Evolutionary conservation across 441 rosid genomes (phyloP).

Genomic region (Gossypium davidsonii): DNA sequence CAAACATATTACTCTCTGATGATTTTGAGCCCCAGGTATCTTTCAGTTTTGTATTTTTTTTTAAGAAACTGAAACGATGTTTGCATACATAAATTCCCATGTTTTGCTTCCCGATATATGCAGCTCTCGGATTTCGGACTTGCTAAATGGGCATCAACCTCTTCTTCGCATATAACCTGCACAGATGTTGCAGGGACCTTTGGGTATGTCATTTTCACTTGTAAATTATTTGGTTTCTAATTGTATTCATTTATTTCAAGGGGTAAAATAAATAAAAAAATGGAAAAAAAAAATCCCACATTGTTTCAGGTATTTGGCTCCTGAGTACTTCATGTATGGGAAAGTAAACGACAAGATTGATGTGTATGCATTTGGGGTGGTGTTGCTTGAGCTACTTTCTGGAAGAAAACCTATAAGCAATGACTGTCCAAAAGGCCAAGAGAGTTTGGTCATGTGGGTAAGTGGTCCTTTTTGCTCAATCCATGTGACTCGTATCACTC

Average conservation of each 20-base stretch:
- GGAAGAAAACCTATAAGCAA: constrained; percentile 62
- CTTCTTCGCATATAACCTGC: constrained; percentile 48
- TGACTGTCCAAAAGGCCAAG: constrained; percentile 57
- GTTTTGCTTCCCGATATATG: constrained; percentile 12
- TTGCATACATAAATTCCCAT: background rate
- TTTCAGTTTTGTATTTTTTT: background rate
- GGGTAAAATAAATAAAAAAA: background rate
- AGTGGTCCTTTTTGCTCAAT: constrained; percentile 12
- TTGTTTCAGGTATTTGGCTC: constrained; percentile 60
- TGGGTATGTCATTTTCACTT: constrained; percentile 38
- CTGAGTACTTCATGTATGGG: constrained; percentile 73
- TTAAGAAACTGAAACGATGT: background rate
- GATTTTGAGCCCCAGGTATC: constrained; percentile 71
- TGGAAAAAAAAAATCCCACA: background rate
- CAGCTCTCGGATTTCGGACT: constrained; percentile 80
- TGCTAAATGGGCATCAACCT: constrained; percentile 58
- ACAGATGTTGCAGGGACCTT: constrained; percentile 66
- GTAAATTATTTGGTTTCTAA: background rate
- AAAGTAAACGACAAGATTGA: constrained; percentile 68
- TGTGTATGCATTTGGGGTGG: constrained; percentile 66
- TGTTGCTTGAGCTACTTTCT: constrained; percentile 66
- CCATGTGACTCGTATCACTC: background rate
- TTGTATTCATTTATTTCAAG: background rate
- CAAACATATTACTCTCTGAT: constrained; percentile 55
- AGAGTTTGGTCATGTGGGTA: constrained; percentile 82